Evolutionary conservation across 345 rosid genomes (phyloP).

Genomic region (Abelmoschus esculentus): DNA sequence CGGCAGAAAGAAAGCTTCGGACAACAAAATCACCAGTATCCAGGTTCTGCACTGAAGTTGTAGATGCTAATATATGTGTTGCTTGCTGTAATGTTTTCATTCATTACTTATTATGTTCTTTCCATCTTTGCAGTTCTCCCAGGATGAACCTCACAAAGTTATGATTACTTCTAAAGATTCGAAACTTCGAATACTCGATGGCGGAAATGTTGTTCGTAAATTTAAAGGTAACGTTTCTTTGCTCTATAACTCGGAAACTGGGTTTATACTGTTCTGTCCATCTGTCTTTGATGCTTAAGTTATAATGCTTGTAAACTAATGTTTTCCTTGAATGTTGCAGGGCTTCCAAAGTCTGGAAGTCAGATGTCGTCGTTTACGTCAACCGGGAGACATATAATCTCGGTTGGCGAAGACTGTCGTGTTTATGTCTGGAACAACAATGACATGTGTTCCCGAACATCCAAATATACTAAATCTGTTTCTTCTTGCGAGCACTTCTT

Average conservation of each 20-base stretch:
- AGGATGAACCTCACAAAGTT: constrained; percentile 39
- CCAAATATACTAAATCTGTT: constrained; percentile 37
- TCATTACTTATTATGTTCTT: constrained; percentile 12
- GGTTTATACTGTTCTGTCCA: not conserved
- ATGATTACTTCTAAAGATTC: constrained; percentile 77
- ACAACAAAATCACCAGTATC: constrained; percentile 65
- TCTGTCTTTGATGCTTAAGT: not conserved
- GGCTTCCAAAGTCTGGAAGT: constrained; percentile 47
- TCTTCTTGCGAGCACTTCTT: constrained; percentile 65
- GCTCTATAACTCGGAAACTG: not conserved
- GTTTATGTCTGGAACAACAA: constrained; percentile 69
- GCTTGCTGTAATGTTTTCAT: not conserved
- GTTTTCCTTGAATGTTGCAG: constrained; percentile 26
- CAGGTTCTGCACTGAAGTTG: constrained; percentile 31
- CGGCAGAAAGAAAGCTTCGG: constrained; percentile 36
- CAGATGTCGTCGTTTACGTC: constrained; percentile 72
- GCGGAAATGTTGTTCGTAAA: constrained; percentile 43
- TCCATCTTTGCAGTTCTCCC: constrained; percentile 44
- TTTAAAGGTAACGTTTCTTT: constrained; percentile 45
- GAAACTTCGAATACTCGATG: constrained; percentile 54
- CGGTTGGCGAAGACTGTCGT: constrained; percentile 61
- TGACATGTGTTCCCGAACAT: constrained; percentile 17
- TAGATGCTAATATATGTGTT: not conserved
- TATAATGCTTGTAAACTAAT: constrained; percentile 6
- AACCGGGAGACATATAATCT: constrained; percentile 64